Conservation (phyloP, 331 rosid species). For the Telfairia occidentalis region DNA sequence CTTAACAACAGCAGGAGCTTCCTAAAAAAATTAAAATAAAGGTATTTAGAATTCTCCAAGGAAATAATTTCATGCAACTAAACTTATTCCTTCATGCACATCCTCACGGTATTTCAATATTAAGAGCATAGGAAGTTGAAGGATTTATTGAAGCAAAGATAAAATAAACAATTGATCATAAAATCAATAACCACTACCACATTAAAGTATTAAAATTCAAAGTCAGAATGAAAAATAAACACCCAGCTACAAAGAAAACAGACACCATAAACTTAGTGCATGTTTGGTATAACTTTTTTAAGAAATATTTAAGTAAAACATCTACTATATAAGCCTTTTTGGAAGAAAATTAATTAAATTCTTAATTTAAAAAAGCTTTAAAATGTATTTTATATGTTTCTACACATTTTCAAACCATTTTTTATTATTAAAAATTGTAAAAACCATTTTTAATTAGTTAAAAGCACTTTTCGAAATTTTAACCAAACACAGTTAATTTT, state of each 20-base stretch:
- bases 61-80: background rate
- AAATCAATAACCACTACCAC: background rate
- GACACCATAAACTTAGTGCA: background rate
- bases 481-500: too few species aligned
- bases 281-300: too few species aligned
- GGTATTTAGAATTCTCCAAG: background rate
- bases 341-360: too few species aligned
- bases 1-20: conserved; percentile 30
- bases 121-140: background rate
- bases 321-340: too few species aligned
- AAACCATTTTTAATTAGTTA: too few species aligned
- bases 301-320: too few species aligned
- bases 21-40: conserved; percentile 19
- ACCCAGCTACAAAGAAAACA: background rate
- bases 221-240: background rate
- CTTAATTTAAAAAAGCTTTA: too few species aligned
- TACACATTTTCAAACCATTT: too few species aligned
- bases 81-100: background rate
- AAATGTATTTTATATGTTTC: too few species aligned
- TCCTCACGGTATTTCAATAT: background rate
- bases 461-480: too few species aligned
- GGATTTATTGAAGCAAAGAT: background rate
- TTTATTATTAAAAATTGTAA: too few species aligned
- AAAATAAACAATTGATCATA: background rate
- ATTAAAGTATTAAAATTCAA: background rate